phyloP scores from a whole-genome alignment of 2,329 filamentous ascomycete genomes.

The Beauveria sp. region DNA sequence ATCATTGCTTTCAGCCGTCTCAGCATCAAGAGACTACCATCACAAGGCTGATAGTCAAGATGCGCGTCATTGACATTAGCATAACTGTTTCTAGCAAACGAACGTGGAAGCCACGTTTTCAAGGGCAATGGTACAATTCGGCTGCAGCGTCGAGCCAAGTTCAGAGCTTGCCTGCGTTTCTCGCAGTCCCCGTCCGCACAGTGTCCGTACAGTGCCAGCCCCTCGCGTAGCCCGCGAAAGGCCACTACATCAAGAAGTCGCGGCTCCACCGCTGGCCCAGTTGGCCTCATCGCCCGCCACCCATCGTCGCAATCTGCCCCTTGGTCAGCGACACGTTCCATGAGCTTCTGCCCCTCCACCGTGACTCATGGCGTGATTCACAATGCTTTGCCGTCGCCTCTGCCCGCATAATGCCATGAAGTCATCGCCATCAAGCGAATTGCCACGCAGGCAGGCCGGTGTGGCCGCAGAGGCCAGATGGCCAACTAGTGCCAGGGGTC shows the following conservation, averaged over 20 bases:
- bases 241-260: neutral
- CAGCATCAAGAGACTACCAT: too few relatives aligned
- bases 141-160: neutral
- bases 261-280: neutral
- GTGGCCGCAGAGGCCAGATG: neutral
- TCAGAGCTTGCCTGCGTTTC: neutral
- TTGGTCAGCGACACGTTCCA: conserved; percentile 2
- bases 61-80: neutral
- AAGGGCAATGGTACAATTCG: neutral
- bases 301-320: conserved; percentile 4
- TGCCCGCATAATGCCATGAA: neutral
- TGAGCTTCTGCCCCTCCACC: neutral
- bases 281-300: conserved; percentile 5
- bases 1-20: neutral
- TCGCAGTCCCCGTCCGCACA: neutral
- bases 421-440: neutral
- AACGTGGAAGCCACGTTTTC: neutral
- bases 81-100: neutral
- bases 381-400: neutral
- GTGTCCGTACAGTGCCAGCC: neutral
- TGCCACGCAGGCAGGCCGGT: neutral
- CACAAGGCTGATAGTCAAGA: neutral
- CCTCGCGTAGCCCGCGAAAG: neutral
- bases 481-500: too few relatives aligned
- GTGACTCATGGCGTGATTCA: conserved; percentile 8